Evolutionary conservation across 2,329 filamentous ascomycete genomes (phyloP).

Genomic region (Apiospora pterosperma): DNA sequence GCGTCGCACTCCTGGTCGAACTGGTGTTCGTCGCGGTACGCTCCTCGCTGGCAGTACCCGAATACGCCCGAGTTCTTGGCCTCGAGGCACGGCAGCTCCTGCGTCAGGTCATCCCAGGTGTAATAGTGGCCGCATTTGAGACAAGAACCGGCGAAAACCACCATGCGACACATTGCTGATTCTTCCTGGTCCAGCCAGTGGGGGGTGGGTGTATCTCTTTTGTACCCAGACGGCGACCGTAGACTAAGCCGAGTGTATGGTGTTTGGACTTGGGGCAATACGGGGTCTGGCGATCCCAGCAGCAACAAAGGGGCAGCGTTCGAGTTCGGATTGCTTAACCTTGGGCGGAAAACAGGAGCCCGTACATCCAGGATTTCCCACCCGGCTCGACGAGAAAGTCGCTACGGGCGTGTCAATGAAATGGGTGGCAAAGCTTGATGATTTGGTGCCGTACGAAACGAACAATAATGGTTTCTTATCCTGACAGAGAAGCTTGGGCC

Average conservation of each 20-base stretch:
- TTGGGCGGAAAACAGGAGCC: background rate
- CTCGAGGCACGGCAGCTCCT: slow-evolving; percentile 45
- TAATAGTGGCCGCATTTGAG: slow-evolving; percentile 37
- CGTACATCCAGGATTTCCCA: background rate
- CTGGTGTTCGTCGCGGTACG: slow-evolving; percentile 38
- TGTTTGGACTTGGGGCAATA: background rate
- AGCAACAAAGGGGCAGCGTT: background rate
- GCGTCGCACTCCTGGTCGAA: slow-evolving; percentile 47
- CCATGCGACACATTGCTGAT: slow-evolving; percentile 41
- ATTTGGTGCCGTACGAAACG: background rate
- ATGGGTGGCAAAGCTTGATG: background rate
- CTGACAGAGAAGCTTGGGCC: background rate
- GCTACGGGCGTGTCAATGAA: background rate
- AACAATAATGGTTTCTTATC: background rate
- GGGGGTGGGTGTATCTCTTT: background rate
- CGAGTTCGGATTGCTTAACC: background rate
- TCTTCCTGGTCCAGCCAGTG: background rate
- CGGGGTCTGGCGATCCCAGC: background rate
- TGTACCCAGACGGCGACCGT: background rate
- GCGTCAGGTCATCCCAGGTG: slow-evolving; percentile 41
- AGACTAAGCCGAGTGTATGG: too few relatives aligned
- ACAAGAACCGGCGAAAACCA: slow-evolving; percentile 42
- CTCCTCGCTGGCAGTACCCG: slow-evolving; percentile 39
- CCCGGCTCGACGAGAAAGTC: background rate
- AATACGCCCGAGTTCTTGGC: slow-evolving; percentile 46